These are phyloP conservation scores for Capronia coronata DNA, from an alignment of 2,329 filamentous ascomycete genomes.

Conservation along the genomic window DNA sequence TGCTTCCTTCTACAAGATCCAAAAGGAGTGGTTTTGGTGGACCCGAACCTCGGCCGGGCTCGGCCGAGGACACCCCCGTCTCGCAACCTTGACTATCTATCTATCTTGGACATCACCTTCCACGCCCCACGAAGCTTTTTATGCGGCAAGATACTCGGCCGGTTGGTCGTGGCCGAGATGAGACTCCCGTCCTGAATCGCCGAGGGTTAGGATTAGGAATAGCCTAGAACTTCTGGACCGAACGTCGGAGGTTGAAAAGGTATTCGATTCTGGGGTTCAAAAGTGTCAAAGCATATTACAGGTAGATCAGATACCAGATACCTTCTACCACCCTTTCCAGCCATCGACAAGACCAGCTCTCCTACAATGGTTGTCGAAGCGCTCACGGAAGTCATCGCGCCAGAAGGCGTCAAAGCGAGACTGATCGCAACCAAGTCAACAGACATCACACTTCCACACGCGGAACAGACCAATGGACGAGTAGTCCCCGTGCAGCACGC, in stretches of 20 bases:
- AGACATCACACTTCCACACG: conserved; percentile 28
- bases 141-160: background rate
- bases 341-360: background rate
- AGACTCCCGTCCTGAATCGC: too few species aligned
- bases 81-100: too few species aligned
- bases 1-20: too few species aligned
- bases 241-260: conserved; percentile 1
- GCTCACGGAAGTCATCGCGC: conserved; percentile 23
- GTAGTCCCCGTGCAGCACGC: conserved; percentile 29
- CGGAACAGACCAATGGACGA: conserved; percentile 24
- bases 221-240: too few species aligned
- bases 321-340: too few species aligned
- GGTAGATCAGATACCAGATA: too few species aligned
- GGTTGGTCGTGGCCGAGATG: background rate
- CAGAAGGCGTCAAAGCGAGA: conserved; percentile 21
- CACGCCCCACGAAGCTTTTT: background rate
- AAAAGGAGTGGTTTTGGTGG: too few species aligned
- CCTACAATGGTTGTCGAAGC: conserved; percentile 29
- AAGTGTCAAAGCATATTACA: too few species aligned
- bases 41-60: conserved; percentile 5
- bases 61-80: background rate
- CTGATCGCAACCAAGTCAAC: conserved; percentile 16
- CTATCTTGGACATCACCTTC: too few species aligned
- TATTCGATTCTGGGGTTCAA: background rate
- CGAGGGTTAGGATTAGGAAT: too few species aligned